Evolutionary conservation across 2,329 filamentous ascomycete genomes (phyloP).

Genomic region (Penicillium polonicum): DNA sequence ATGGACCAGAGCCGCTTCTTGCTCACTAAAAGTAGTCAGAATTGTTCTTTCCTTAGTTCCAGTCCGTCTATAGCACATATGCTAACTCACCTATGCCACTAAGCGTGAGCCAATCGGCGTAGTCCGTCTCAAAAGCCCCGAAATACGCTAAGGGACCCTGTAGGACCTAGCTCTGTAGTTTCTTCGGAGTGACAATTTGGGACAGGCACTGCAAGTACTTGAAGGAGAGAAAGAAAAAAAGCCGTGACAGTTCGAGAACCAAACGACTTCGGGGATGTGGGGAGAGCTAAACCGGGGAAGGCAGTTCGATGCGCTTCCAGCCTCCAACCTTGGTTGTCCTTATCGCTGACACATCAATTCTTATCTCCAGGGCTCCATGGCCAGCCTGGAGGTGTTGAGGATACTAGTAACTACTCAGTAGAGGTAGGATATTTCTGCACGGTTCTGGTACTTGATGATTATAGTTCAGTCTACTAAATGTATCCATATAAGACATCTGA

Average conservation of each 20-base stretch:
- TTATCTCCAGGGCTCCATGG: background rate
- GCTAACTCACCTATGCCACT: background rate
- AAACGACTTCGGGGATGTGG: conserved; percentile 10
- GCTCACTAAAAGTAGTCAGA: background rate
- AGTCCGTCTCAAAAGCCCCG: background rate
- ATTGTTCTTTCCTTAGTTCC: background rate
- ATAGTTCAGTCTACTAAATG: background rate
- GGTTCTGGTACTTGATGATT: background rate
- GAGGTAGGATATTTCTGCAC: background rate
- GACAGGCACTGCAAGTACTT: background rate
- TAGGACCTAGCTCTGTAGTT: background rate
- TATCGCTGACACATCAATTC: conserved; percentile 12
- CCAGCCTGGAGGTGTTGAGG: background rate
- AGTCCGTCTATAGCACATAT: background rate
- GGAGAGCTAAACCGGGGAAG: conserved; percentile 21
- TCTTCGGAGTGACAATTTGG: background rate
- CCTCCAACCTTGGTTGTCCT: background rate
- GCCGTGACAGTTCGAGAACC: background rate
- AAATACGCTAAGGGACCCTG: background rate
- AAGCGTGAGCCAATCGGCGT: background rate
- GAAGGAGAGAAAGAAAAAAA: background rate
- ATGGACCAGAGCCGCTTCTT: background rate
- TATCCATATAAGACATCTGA: background rate
- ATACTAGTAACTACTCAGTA: background rate
- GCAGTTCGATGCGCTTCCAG: conserved; percentile 22